Base-by-base conservation (phyloP, 306 rosid species). In the Hylodesmum podocarpum region DNA sequence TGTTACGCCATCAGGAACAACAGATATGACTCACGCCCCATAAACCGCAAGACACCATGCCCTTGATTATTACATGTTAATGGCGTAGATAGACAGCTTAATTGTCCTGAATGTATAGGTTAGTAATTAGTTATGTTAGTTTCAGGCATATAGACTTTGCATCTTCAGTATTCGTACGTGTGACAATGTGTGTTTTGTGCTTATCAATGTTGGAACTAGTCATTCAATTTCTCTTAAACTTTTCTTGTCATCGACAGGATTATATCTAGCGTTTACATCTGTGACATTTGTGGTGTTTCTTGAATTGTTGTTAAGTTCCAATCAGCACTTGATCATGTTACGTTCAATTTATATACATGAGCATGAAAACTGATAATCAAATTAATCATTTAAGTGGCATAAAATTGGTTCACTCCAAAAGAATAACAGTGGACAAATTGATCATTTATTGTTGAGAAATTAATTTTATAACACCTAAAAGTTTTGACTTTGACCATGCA, bases 1-100 rank as follows among this genome's bases (percentile, higher is more conserved):
- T 91, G 98, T 86, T 91, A 88, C n/a, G 96, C 96, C 43, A 22
- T 86, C 70, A 85, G 64, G 79, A 87, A 80, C 81, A 90, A 80
- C 49, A 70, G 75, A 18, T 29, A 8, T 3, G 80, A 88, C 51
- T 71, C 72, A 19, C 49, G 29, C 1, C 18, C 14, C 33, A 54
- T 77, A 40, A 66, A 47, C 7, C 73, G 4, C 29, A 19, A 22
- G 62, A 33, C 85, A 16, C 18, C 13, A 29, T 58, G 14, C 49
- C 86, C 91, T 59, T 89, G 75, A 85, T 65, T 3, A 4, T 3
- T 44, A 13, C 1, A 3, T 44, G 16, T 15, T 44, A 6, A 61
- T 33, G 27, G 2, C 5, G 18, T 8, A n/a, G 1, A 7, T 1
- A 3, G 16, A 14, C 16, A 62, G 2, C 0, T 16, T 16, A 1